Evolutionary conservation across 768 basidiomycete species (phyloP), one percentile per base, ranked within the genome.

Genomic region (Xanthoconium purpureum): DNA sequence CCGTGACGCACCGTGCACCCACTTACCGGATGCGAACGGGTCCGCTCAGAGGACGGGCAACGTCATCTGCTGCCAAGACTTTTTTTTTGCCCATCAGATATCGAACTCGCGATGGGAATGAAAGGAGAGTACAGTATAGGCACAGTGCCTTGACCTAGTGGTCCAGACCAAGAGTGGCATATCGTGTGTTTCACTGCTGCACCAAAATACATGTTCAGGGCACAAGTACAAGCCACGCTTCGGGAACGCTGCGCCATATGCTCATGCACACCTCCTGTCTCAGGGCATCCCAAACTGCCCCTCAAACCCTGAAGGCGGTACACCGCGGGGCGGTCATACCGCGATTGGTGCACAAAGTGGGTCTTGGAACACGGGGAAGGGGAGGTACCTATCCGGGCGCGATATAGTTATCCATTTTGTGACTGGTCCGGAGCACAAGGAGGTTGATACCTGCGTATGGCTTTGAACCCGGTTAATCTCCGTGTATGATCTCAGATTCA

Each of bases 401-500:
- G 46, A 52, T 44, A 46, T 14, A 40, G 38, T 24, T 46, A 13
- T 47, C 39, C 24, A 48, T 44, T 39, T 24, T 6, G 17, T 38
- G 49, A 15, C 24, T 43, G 20, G 50, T 50, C 57, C 65, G 66
- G 43, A 15, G 12, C n/a, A 5, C 43, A 56, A 59, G 66, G 66
- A 59, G n/a, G 42, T 17, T 46, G 44, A 30, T 30, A 14, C 14
- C 11, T 17, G 15, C 2, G 15, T 11, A 37, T 11, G 15, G 15
- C 15, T 12, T 30, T 35, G 38, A 30, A 4, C n/a, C 44, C 66
- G 60, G 57, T 50, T 44, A 59, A 66, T 66, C 54, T 60, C 66
- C 66, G 66, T 18, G 66, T 17, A 24, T 12, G 42, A 67, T 68
- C 66, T 68, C 50, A 66, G 66, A 66, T 66, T 38, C 59, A 28